Evolutionary conservation across 495 filamentous ascomycete species (phyloP), one percentile per base, ranked within the genome.

Genomic region (Eremomyces bilateralis): DNA sequence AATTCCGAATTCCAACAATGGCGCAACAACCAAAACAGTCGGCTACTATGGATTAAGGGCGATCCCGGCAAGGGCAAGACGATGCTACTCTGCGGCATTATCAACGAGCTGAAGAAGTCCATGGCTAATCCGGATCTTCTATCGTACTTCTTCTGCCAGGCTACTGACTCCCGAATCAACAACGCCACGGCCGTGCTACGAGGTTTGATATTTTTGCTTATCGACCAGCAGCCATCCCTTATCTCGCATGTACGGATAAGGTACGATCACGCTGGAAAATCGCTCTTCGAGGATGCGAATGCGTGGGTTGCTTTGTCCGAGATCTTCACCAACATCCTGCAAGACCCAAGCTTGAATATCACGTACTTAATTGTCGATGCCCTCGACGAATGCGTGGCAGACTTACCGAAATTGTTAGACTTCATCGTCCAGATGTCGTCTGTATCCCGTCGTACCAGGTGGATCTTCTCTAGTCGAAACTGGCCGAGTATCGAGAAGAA

Each of bases 31-130:
- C 4, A 36, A 5, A 30, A 55, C 5, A 46, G 32, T 21, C 45
- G 40, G 12, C 41, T 61, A 17, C 53, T 65, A 20, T 64, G 58
- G 61, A 54, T 67, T 21, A 63, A 33, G 4, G 28, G 28, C 15
- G 43, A 39, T 15, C 36, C 48, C 4, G 62, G 68, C 40, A 47
- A 46, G 41, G 60, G 53, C 11, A 59, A 59, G 47, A 54, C 42
- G 33, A 59, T 63, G 38, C 0, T 40, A 12, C n/a, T n/a, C n/a
- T n/a, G n/a, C n/a, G n/a, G n/a, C n/a, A 34, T 28, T 11, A 36
- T 31, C 15, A 33, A 33, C 18, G n/a, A 40, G n/a, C 29, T 43
- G 21, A 22, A 36, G 12, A 40, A 43, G 31, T 30, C 36, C 8
- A 33, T 36, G 30, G 27, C 36, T 34, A 6, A 43, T 16, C n/a